Conservation (phyloP, 2,329 filamentous ascomycete species). For the Xylariales sp. region DNA sequence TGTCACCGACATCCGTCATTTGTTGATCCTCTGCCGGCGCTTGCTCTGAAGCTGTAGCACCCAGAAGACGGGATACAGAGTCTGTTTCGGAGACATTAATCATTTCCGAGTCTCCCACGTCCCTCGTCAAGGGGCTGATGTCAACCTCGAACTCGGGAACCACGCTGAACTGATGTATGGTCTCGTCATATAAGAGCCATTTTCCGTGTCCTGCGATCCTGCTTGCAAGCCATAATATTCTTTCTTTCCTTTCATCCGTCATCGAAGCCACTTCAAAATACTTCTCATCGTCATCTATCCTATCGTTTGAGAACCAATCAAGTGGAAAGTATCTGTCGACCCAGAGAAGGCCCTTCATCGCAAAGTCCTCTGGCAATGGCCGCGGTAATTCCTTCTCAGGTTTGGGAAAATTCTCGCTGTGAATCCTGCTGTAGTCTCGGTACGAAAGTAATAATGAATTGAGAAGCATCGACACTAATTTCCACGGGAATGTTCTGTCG, state of each 20-base stretch:
- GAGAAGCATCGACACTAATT: conserved; percentile 34
- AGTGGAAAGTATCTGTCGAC: conserved; percentile 52
- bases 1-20: too few relatives aligned
- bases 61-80: not conserved
- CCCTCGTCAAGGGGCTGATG: conserved; percentile 12
- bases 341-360: conserved; percentile 60
- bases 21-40: too few relatives aligned
- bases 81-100: not conserved
- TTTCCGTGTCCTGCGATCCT: conserved; percentile 36
- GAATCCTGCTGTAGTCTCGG: conserved; percentile 29
- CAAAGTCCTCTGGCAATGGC: conserved; percentile 66
- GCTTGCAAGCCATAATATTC: conserved; percentile 55
- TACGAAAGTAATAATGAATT: conserved; percentile 31
- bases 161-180: conserved; percentile 33
- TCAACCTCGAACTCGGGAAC: conserved; percentile 30
- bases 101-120: conserved; percentile 3
- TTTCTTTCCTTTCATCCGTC: conserved; percentile 50
- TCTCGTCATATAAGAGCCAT: conserved; percentile 42
- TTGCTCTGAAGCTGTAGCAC: too few relatives aligned
- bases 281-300: conserved; percentile 63
- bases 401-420: conserved; percentile 40
- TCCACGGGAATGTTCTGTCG: conserved; percentile 49
- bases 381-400: conserved; percentile 38
- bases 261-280: conserved; percentile 60
- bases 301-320: conserved; percentile 53